phyloP scores from a whole-genome alignment of 2,329 filamentous ascomycete species.

The Hymenoscyphus fraxineus region DNA sequence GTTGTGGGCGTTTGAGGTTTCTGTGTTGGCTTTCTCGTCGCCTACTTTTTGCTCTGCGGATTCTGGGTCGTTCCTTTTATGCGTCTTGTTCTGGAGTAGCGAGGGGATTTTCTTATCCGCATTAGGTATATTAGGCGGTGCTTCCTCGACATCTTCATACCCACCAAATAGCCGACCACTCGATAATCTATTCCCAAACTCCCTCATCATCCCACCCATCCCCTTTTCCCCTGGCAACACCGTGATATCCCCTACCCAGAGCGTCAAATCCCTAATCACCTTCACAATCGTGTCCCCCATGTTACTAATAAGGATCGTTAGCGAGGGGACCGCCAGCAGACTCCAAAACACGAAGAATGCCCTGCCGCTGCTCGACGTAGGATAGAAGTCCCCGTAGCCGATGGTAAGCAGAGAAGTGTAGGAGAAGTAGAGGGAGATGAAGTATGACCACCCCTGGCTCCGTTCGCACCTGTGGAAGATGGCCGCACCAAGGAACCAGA shows the following conservation, averaged over 20 bases:
- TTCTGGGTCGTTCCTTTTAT: constrained; percentile 23
- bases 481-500: constrained; percentile 78
- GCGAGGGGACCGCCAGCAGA: constrained; percentile 77
- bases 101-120: constrained; percentile 25
- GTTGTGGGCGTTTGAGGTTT: constrained; percentile 14
- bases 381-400: constrained; percentile 78
- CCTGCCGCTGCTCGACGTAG: constrained; percentile 72
- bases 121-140: constrained; percentile 43
- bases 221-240: constrained; percentile 56
- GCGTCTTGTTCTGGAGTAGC: constrained; percentile 18
- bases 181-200: constrained; percentile 41
- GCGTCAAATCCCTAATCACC: constrained; percentile 51
- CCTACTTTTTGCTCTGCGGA: constrained; percentile 20
- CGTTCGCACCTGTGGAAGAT: constrained; percentile 60
- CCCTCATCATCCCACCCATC: constrained; percentile 44
- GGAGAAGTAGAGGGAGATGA: constrained; percentile 78
- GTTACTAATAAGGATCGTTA: constrained; percentile 81
- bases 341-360: constrained; percentile 95
- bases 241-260: constrained; percentile 55
- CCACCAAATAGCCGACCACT: constrained; percentile 43
- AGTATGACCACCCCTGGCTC: constrained; percentile 65
- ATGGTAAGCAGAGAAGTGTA: constrained; percentile 82
- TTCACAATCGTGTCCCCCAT: constrained; percentile 81
- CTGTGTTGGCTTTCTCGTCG: constrained; percentile 16
- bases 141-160: constrained; percentile 37